Conservation (phyloP, 169 alveolate genomes). For the Eimeria falciformis region DNA sequence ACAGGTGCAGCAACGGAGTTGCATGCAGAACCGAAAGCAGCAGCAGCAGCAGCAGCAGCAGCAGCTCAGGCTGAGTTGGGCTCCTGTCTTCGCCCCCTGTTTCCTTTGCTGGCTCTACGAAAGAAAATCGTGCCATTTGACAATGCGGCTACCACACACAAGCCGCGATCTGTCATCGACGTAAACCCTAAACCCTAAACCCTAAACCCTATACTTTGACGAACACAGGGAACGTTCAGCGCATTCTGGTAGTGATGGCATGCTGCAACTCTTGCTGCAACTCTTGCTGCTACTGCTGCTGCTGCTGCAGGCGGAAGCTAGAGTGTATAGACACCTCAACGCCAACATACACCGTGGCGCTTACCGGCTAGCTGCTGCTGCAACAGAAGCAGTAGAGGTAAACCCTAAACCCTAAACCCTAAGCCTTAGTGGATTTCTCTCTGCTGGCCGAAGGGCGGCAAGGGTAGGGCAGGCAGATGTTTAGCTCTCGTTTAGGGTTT, state of each 20-base stretch:
- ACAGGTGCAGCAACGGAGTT: too few species aligned
- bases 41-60: background rate
- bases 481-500: background rate
- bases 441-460: background rate
- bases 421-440: background rate
- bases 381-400: slow-evolving; percentile 76
- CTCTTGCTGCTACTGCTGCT: background rate
- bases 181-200: background rate
- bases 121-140: slow-evolving; percentile 27
- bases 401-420: background rate
- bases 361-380: slow-evolving; percentile 75
- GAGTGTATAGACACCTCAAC: slow-evolving; percentile 37
- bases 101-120: background rate
- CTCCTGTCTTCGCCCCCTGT: background rate
- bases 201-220: background rate
- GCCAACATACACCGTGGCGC: slow-evolving; percentile 81
- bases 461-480: background rate
- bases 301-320: slow-evolving; percentile 16
- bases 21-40: too few species aligned
- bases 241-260: background rate
- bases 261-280: too few species aligned
- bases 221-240: too few species aligned
- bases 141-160: slow-evolving; percentile 75
- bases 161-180: slow-evolving; percentile 64
- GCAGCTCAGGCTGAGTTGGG: background rate